These are phyloP conservation scores for Daedaleopsis nitida DNA, from an alignment of 768 basidiomycete genomes.

Conservation along the genomic window DNA sequence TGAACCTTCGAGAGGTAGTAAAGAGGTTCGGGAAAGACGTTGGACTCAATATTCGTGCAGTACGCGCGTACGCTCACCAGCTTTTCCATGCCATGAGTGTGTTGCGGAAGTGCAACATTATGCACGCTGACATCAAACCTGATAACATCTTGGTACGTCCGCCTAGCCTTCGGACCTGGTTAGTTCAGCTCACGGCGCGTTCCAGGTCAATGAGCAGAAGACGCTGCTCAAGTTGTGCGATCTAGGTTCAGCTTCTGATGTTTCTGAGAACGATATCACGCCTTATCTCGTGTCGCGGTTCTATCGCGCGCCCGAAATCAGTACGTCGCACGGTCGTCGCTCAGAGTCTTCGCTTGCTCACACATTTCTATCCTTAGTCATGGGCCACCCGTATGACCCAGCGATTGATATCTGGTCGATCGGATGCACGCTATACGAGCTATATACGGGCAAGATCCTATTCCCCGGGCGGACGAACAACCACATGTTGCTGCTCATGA, in stretches of 20 bases:
- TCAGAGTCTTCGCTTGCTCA: slow-evolving; percentile 3
- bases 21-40: slow-evolving; percentile 99
- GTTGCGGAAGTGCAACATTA: slow-evolving; percentile 86
- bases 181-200: background rate
- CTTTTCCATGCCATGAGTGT: slow-evolving; percentile 87
- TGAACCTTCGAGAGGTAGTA: slow-evolving; percentile 97
- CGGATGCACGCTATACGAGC: slow-evolving; percentile 94
- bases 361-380: slow-evolving; percentile 52
- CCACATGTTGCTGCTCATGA: slow-evolving; percentile 96
- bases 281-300: slow-evolving; percentile 97
- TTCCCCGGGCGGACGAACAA: slow-evolving; percentile 97
- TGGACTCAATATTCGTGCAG: slow-evolving; percentile 92
- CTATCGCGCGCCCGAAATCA: slow-evolving; percentile 98
- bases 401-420: slow-evolving; percentile 96
- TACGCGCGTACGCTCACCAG: slow-evolving; percentile 98
- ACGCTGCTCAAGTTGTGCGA: slow-evolving; percentile 93
- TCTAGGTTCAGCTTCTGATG: slow-evolving; percentile 95
- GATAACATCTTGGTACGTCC: slow-evolving; percentile 89
- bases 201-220: slow-evolving; percentile 92
- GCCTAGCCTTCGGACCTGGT: slow-evolving; percentile 3
- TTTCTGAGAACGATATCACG: slow-evolving; percentile 93
- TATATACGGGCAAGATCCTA: slow-evolving; percentile 96
- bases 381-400: slow-evolving; percentile 93
- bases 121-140: slow-evolving; percentile 99
- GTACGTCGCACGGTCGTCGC: slow-evolving; percentile 48